Evolutionary conservation across 2,329 filamentous ascomycete species (phyloP).

Genomic region (Cladosporium sp.): DNA sequence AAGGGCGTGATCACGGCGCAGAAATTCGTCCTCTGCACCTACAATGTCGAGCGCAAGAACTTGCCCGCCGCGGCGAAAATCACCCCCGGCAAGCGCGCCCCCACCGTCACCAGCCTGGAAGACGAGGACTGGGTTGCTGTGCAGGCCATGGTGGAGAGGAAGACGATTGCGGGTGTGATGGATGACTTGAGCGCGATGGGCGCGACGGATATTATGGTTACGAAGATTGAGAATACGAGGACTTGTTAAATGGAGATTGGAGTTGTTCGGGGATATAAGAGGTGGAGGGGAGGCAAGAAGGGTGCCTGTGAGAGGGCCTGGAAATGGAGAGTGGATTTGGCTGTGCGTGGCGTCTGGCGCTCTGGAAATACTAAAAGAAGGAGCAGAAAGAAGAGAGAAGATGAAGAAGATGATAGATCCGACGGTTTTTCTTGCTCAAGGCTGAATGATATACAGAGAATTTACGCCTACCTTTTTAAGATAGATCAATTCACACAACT

Average conservation of each 20-base stretch:
- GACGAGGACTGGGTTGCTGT: conserved; percentile 93
- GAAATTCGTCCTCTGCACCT: conserved; percentile 90
- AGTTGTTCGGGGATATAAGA: too few relatives aligned
- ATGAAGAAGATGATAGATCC: too few relatives aligned
- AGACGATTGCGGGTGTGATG: conserved; percentile 80
- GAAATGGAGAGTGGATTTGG: background rate
- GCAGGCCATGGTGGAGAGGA: conserved; percentile 87
- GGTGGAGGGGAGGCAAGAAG: background rate
- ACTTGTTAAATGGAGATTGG: conserved; percentile 26
- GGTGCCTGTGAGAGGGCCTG: background rate
- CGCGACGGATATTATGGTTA: conserved; percentile 78
- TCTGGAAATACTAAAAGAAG: too few relatives aligned
- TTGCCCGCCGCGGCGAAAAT: conserved; percentile 67
- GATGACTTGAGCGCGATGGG: conserved; percentile 73
- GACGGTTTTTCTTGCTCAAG: too few relatives aligned
- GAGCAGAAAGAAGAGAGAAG: background rate
- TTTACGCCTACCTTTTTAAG: background rate
- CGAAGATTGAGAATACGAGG: conserved; percentile 79
- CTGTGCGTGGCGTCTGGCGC: conserved; percentile 4
- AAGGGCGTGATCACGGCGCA: conserved; percentile 93
- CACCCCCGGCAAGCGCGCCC: conserved; percentile 89
- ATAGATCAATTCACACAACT: background rate
- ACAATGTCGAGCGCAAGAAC: conserved; percentile 75
- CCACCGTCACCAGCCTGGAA: conserved; percentile 85
- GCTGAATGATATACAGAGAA: background rate